Evolutionary conservation across 2,329 filamentous ascomycete genomes (phyloP).

Genomic region (Ophiocordyceps robertsii): DNA sequence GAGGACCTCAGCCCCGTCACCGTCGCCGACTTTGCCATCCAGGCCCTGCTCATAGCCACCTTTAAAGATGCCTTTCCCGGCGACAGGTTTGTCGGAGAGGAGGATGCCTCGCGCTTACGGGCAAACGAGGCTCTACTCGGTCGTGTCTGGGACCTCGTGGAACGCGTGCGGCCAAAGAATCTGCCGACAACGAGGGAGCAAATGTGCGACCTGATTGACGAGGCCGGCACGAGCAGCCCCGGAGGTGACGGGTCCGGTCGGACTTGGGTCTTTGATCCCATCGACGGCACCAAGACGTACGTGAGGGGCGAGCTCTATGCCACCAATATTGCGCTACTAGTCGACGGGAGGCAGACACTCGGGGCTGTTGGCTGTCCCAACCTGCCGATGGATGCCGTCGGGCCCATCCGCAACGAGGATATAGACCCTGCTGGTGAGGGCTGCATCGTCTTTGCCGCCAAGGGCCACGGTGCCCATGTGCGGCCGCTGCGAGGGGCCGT

Average conservation of each 20-base stretch:
- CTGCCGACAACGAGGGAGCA: slow-evolving; percentile 24
- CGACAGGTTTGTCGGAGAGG: slow-evolving; percentile 42
- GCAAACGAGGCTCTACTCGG: slow-evolving; percentile 26
- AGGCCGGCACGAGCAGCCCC: slow-evolving; percentile 29
- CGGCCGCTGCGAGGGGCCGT: slow-evolving; percentile 21
- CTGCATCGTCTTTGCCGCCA: slow-evolving; percentile 36
- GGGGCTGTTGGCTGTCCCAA: slow-evolving; percentile 36
- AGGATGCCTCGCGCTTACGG: slow-evolving; percentile 34
- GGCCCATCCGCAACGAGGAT: slow-evolving; percentile 27
- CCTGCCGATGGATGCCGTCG: slow-evolving; percentile 22
- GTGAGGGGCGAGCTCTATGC: slow-evolving; percentile 40
- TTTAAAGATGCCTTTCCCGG: slow-evolving; percentile 35
- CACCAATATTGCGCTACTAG: slow-evolving; percentile 40
- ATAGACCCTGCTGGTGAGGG: slow-evolving; percentile 29
- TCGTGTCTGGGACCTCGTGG: slow-evolving; percentile 34
- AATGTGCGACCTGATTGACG: slow-evolving; percentile 40
- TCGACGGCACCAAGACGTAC: slow-evolving; percentile 46
- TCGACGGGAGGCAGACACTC: slow-evolving; percentile 34
- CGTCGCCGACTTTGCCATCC: slow-evolving; percentile 45
- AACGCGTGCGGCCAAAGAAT: slow-evolving; percentile 12
- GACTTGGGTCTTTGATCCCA: slow-evolving; percentile 47
- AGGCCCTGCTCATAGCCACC: slow-evolving; percentile 38
- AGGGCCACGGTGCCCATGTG: slow-evolving; percentile 32
- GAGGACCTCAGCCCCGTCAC: slow-evolving; percentile 44
- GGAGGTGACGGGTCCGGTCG: slow-evolving; percentile 19